Base-by-base conservation (phyloP, 78 protist genomes). In the Planoprotostelium fungivorum region DNA sequence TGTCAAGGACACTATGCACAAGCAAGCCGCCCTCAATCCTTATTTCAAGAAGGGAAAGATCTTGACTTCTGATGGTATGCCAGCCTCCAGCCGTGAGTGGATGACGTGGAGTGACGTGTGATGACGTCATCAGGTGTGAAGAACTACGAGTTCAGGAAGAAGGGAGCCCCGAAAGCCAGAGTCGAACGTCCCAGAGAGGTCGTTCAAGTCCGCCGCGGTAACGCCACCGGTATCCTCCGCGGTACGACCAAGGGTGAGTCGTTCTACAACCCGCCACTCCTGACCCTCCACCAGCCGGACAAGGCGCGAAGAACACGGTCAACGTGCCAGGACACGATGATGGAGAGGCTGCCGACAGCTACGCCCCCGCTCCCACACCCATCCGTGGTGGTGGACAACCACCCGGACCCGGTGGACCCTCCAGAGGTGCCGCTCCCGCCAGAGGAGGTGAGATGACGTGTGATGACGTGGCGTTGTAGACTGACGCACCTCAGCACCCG, bases 1-100 rank as follows among this genome's bases (percentile, higher is more conserved):
- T 34, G 63, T 89, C 89, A 91, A 91, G 36, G 94, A 94, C 84
- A 91, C 88, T n/a, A 84, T 85, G 89, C 91, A 89, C 28, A 92
- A 92, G 83, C 92, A 92, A 1, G 73, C 73, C 5, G 73, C 73
- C 16, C 73, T 51, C 31, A 51, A 51, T 16, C 36, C 87, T 35
- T 86, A 88, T 73, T 73, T 92, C 63, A 92, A 92, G 73, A 92
- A 92, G 83, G 89, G 89, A 83, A 86, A 83, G 29, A 83, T 86
- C 1, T 38, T 38, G 35, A 92, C 89, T 34, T 91, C 94, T 0
- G 86, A 91, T 28, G 89, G 89, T n/a, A n/a, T 92, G 1, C 91
- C 94, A 37, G 87, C 91, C 1, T 84, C 89, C 5, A 51, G 73
- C 73, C 73, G 73, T 51, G 16, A 51, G 73, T 51, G 31, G 73